A percentile compares a stretch with the other conserved stretches of the same genome.
Conservation (phyloP, 2,329 filamentous ascomycete genomes). For the Magnaporthales sp. region DNA sequence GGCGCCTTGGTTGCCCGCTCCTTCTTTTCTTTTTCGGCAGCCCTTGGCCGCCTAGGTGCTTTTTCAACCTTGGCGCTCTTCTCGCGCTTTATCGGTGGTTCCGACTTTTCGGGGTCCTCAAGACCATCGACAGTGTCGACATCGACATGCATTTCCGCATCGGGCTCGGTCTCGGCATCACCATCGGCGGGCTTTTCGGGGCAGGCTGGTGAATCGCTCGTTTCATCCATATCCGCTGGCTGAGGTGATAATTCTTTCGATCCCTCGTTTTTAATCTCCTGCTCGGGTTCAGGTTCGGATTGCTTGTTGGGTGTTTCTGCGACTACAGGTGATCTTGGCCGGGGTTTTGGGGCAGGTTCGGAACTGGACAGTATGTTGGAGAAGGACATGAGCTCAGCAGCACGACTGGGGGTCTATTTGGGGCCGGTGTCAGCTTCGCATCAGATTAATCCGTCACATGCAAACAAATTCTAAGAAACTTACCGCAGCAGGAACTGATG, state of each 20-base stretch:
- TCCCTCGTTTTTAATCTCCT: constrained; percentile 7
- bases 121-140: constrained; percentile 16
- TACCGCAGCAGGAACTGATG: constrained; percentile 28
- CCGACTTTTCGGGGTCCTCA: constrained; percentile 11
- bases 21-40: constrained; percentile 25
- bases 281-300: constrained; percentile 16
- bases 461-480: constrained; percentile 12
- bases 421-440: constrained; percentile 2
- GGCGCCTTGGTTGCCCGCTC: constrained; percentile 26
- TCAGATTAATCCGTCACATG: constrained; percentile 1
- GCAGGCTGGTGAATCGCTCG: constrained; percentile 3
- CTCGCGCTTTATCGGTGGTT: constrained; percentile 10
- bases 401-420: constrained; percentile 58
- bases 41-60: constrained; percentile 12
- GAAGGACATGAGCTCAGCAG: constrained; percentile 87
- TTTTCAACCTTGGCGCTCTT: constrained; percentile 9
- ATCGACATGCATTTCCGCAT: constrained; percentile 22
- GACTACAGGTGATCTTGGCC: constrained; percentile 32
- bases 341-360: constrained; percentile 52
- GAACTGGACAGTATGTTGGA: constrained; percentile 85
- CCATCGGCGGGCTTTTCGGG: constrained; percentile 11
- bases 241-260: background rate
- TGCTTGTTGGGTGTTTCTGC: constrained; percentile 6
- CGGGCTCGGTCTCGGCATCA: background rate
- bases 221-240: background rate